Conservation (phyloP, 140 eudicot genomes). For the Stevia rebaudiana region DNA sequence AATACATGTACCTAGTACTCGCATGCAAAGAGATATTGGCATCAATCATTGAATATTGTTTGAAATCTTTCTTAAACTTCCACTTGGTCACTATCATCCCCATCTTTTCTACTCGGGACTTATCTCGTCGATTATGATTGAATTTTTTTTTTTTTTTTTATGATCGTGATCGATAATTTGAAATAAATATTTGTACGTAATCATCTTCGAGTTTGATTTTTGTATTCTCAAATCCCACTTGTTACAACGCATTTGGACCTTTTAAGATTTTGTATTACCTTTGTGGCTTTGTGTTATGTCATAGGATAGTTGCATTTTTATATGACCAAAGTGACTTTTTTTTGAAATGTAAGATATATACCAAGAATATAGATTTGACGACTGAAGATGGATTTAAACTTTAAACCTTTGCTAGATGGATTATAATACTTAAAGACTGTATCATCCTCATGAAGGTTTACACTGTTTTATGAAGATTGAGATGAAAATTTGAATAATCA, state of each 20-base stretch:
- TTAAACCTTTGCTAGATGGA: too few relatives aligned
- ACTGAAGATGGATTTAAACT: too few relatives aligned
- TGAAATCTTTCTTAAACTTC: slow-evolving; percentile 22
- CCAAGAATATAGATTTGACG: too few relatives aligned
- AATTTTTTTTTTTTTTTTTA: slow-evolving; percentile 13
- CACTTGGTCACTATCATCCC: slow-evolving; percentile 36
- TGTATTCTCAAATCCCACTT: slow-evolving; percentile 1
- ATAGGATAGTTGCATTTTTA: background rate
- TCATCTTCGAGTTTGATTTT: too few relatives aligned
- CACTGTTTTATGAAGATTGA: too few relatives aligned
- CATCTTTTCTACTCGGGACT: slow-evolving; percentile 23
- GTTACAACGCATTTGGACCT: slow-evolving; percentile 1
- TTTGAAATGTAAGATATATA: background rate
- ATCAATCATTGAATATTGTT: slow-evolving; percentile 19
- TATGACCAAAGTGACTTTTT: background rate
- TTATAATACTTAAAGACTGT: too few relatives aligned
- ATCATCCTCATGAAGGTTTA: too few relatives aligned
- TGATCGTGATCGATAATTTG: slow-evolving; percentile 8
- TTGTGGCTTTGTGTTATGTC: background rate
- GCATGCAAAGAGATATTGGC: slow-evolving; percentile 8
- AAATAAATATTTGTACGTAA: too few relatives aligned
- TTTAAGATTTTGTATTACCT: background rate
- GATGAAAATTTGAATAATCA: too few relatives aligned
- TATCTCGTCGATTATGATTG: slow-evolving; percentile 15
- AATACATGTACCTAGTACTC: slow-evolving; percentile 29